Conservation (phyloP, 2,329 filamentous ascomycete species). For the Cladosporium cucumerinum region DNA sequence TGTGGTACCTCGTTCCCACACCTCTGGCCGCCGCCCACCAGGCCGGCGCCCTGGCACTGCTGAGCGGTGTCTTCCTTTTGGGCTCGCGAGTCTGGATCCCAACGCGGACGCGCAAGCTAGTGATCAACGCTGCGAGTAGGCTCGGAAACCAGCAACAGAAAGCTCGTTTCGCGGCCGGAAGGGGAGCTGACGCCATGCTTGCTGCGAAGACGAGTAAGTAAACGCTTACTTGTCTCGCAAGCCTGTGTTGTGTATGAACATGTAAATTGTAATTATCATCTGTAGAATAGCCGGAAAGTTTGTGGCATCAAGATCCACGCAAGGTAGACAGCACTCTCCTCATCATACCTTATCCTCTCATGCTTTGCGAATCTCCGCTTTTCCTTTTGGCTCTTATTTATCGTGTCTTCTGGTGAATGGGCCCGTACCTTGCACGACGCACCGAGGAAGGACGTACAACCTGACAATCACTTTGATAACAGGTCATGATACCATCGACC, state of each 20-base stretch:
- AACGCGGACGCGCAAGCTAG: constrained; percentile 35
- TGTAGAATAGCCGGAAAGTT: neutral
- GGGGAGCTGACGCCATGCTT: constrained; percentile 22
- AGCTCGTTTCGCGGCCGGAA: constrained; percentile 4
- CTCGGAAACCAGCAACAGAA: neutral
- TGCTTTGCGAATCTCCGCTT: neutral
- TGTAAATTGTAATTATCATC: neutral
- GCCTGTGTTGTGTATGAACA: neutral
- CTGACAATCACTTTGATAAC: neutral
- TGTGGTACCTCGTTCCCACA: constrained; percentile 90
- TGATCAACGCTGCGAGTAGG: neutral
- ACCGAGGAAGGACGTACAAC: neutral
- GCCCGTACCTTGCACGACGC: neutral
- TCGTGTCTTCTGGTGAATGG: too few relatives aligned
- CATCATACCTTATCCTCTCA: neutral
- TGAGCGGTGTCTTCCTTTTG: constrained; percentile 78
- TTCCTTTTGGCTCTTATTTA: neutral
- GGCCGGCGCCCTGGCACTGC: constrained; percentile 78
- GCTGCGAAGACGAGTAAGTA: constrained; percentile 6
- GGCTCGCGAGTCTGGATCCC: constrained; percentile 76
- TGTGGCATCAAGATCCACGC: neutral
- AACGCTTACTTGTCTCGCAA: neutral
- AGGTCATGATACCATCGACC: neutral
- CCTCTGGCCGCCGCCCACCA: constrained; percentile 88
- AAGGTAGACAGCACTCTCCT: neutral